These are phyloP conservation scores for Silybum marianum DNA, from an alignment of 129 eudicot genomes.

Conservation along the genomic window DNA sequence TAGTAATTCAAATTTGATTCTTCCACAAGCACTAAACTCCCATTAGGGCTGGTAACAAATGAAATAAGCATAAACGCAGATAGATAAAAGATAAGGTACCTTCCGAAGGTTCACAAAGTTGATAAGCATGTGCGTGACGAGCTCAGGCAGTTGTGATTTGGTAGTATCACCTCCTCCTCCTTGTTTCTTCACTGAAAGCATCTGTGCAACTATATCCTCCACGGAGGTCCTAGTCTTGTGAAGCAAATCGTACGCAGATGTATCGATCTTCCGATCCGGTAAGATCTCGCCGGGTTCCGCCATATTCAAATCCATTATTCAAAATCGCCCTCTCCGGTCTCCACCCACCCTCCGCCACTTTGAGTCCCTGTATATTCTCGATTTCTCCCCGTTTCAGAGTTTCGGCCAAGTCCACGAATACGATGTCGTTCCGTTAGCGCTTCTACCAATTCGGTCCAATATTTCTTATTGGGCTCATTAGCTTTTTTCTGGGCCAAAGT, in stretches of 20 bases:
- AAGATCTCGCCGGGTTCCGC: slow-evolving; percentile 80
- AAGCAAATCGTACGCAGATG: slow-evolving; percentile 69
- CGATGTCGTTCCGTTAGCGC: background rate
- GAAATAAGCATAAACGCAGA: background rate
- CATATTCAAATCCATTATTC: slow-evolving; percentile 65
- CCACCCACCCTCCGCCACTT: background rate
- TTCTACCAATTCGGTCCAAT: background rate
- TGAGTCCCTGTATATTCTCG: background rate
- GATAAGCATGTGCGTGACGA: slow-evolving; percentile 76
- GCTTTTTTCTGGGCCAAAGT: background rate
- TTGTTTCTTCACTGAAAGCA: slow-evolving; percentile 68
- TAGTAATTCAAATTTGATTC: background rate
- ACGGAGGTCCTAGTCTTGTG: slow-evolving; percentile 53
- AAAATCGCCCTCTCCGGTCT: background rate
- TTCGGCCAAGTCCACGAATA: background rate
- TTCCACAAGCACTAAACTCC: background rate
- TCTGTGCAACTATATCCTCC: slow-evolving; percentile 65
- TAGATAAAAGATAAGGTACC: slow-evolving; percentile 36
- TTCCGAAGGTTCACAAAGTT: slow-evolving; percentile 88
- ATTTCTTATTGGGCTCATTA: slow-evolving; percentile 17
- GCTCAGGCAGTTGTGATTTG: slow-evolving; percentile 72
- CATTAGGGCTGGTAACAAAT: slow-evolving; percentile 9
- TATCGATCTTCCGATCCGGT: slow-evolving; percentile 76
- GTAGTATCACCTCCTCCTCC: slow-evolving; percentile 17
- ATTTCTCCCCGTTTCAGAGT: background rate